These are phyloP conservation scores for Plicaturopsis crispa DNA, from an alignment of 768 basidiomycete genomes.

Conservation along the genomic window DNA sequence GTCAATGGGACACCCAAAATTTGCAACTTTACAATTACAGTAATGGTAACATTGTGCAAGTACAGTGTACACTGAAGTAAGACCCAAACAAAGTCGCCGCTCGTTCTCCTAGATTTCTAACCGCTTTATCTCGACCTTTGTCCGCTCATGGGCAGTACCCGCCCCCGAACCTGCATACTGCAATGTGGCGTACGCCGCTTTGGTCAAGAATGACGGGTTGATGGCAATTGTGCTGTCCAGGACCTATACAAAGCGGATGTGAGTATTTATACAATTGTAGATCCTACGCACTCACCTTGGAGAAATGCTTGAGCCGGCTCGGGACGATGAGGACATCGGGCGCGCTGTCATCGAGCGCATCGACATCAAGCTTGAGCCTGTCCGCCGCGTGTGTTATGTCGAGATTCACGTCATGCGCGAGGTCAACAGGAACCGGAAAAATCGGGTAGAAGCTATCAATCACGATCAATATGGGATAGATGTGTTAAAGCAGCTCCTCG, in stretches of 20 bases:
- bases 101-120: no score
- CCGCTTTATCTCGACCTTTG: background rate
- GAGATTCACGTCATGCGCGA: slow-evolving; percentile 78
- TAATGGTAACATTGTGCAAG: no score
- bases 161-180: slow-evolving; percentile 13
- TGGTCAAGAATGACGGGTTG: slow-evolving; percentile 77
- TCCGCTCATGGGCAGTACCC: slow-evolving; percentile 22
- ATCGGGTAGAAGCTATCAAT: slow-evolving; percentile 82
- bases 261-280: background rate
- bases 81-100: no score
- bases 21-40: no score
- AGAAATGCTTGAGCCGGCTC: slow-evolving; percentile 84
- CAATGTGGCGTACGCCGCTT: slow-evolving; percentile 47
- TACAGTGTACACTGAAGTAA: no score
- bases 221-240: slow-evolving; percentile 73
- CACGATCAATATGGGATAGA: background rate
- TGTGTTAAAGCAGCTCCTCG: background rate
- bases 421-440: slow-evolving; percentile 77
- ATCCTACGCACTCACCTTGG: slow-evolving; percentile 49
- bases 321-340: slow-evolving; percentile 87
- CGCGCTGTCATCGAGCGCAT: slow-evolving; percentile 33
- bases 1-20: no score
- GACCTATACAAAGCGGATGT: slow-evolving; percentile 33
- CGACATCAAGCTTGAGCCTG: slow-evolving; percentile 26
- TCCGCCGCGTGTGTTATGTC: slow-evolving; percentile 73